These are phyloP conservation scores for Trifolium fragiferum DNA, from an alignment of 306 rosid genomes.

Conservation along the genomic window DNA sequence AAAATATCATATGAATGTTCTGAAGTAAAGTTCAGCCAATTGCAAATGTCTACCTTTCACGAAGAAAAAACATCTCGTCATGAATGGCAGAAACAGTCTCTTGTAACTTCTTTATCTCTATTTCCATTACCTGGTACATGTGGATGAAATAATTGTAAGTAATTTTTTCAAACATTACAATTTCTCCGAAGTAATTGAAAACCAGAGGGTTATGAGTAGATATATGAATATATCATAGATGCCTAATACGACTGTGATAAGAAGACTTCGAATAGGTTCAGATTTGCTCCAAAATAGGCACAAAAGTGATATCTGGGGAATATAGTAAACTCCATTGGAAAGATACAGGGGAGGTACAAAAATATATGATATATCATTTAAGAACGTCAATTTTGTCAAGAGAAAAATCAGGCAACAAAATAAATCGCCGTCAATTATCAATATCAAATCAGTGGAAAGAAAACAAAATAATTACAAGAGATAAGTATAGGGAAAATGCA, in stretches of 20 bases:
- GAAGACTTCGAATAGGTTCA: constrained; percentile 19
- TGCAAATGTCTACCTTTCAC: constrained; percentile 62
- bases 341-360: constrained; percentile 15
- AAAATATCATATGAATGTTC: not conserved
- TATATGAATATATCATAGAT: constrained; percentile 8
- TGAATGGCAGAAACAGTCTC: constrained; percentile 76
- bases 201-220: not conserved
- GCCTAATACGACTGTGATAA: not conserved
- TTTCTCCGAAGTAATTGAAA: constrained; percentile 25
- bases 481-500: constrained; percentile 13
- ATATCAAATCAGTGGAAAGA: constrained; percentile 18
- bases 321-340: not conserved
- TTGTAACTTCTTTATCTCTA: constrained; percentile 76
- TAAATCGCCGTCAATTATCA: not conserved
- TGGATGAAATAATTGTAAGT: constrained; percentile 22
- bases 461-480: not conserved
- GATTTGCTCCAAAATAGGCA: constrained; percentile 17
- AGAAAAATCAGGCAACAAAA: constrained; percentile 32
- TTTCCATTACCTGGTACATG: constrained; percentile 74
- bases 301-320: constrained; percentile 7
- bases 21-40: constrained; percentile 10
- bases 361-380: constrained; percentile 17
- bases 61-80: constrained; percentile 85
- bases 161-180: constrained; percentile 3
- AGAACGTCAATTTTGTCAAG: constrained; percentile 15